Evolutionary conservation across 352 stramenopile genomes (phyloP), one percentile per base, ranked within the genome.

Genomic region (Thalassiosira ordinaria): DNA sequence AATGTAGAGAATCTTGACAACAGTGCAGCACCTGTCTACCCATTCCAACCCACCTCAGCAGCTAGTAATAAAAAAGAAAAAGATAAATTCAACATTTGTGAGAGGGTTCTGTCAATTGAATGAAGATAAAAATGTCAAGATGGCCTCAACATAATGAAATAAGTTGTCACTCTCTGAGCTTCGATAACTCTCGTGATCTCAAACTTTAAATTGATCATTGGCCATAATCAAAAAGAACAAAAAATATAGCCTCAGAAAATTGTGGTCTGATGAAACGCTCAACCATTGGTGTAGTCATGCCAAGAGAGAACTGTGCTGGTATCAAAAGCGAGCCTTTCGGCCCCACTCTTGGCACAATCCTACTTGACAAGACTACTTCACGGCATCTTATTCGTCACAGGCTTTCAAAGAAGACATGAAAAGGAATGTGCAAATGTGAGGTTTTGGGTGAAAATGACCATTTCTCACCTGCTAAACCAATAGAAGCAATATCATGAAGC

Each of bases 201-300:
- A 85, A 85, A 85, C 78, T 85, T 85, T 85, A 81, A 75, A 80
- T 3, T 76, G 68, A 84, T 84, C 75, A 84, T 78, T 62, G 75
- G 67, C 75, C 59, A 74, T 16, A 29, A 46, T 13, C 16, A 63
- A 61, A 26, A 33, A 57, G 3, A 22, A 60, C 27, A 68, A 59
- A 33, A 68, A 41, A 52, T 68, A 29, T 41, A 44, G 74, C 74
- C 74, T 85, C 78, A 61, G 78, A 85, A 85, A 85, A 85, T 85
- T 85, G 78, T 85, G 70, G 78, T 85, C 78, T 85, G 78, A 85
- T 85, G 59, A 70, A 39, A 66, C 65, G 78, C 78, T 80, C 78
- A 85, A 78, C 37, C 71, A 61, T 65, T 55, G 41, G 31, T 56
- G 64, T 65, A 70, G 41, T 51, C n/a, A 26, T 61, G 26, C 29